Evolutionary conservation across 129 eudicot genomes (phyloP).

Genomic region (Artemisia annua): DNA sequence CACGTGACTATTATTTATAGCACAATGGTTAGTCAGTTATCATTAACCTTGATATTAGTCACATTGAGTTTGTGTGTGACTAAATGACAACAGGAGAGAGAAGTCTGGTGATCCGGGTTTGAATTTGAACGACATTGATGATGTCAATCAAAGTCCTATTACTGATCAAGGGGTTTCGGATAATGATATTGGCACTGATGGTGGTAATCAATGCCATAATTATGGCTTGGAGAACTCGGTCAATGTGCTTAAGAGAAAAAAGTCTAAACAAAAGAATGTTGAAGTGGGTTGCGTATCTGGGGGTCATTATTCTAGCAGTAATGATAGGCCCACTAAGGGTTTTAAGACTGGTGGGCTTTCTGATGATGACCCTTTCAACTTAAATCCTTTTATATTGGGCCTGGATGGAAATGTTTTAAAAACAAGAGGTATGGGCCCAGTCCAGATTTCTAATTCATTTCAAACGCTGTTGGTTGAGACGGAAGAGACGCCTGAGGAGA

Average conservation of each 20-base stretch:
- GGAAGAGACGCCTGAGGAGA: not conserved
- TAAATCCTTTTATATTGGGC: not conserved
- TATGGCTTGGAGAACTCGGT: not conserved
- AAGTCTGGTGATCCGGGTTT: too few relatives aligned
- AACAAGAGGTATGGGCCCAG: not conserved
- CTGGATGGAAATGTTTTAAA: not conserved
- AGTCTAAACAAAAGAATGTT: not conserved
- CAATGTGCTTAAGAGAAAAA: not conserved
- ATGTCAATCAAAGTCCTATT: not conserved
- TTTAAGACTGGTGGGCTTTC: not conserved
- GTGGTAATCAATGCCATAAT: too few relatives aligned
- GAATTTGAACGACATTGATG: not conserved
- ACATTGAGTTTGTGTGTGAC: too few relatives aligned
- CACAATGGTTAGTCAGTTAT: too few relatives aligned
- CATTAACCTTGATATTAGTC: too few relatives aligned
- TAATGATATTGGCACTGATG: too few relatives aligned
- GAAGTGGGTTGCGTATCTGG: not conserved
- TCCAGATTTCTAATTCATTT: not conserved
- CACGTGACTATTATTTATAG: too few relatives aligned
- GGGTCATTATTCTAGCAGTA: not conserved
- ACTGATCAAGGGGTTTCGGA: too few relatives aligned
- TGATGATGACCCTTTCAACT: not conserved
- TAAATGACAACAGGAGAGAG: not conserved
- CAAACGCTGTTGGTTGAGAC: not conserved
- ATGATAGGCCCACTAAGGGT: constrained; percentile 6